Percentiles rank a stretch among this genome's conserved stretches.
phyloP scores from a whole-genome alignment of 2,329 filamentous ascomycete genomes.

The Fusarium chlamydosporum region DNA sequence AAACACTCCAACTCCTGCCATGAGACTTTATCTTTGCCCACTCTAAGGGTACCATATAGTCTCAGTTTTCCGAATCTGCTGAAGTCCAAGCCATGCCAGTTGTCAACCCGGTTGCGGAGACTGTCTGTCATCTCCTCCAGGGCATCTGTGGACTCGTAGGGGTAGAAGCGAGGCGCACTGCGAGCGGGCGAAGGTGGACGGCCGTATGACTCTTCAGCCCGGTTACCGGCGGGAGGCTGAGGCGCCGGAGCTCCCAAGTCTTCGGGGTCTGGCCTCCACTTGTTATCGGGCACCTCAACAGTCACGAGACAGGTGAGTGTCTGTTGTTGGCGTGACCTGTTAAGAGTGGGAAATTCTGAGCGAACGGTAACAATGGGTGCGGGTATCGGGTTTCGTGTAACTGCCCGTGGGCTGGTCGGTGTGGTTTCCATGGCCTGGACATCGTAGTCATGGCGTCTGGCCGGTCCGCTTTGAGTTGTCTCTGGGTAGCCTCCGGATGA shows the following conservation, averaged over 20 bases:
- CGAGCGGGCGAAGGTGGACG: slow-evolving; percentile 72
- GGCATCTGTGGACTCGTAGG: slow-evolving; percentile 81
- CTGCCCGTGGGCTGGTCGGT: slow-evolving; percentile 78
- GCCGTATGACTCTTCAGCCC: slow-evolving; percentile 68
- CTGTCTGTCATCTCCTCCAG: slow-evolving; percentile 89
- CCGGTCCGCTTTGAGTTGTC: slow-evolving; percentile 76
- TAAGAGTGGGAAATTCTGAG: slow-evolving; percentile 96
- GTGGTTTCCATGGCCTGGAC: slow-evolving; percentile 95
- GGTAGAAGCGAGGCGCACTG: slow-evolving; percentile 72
- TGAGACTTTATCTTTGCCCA: slow-evolving; percentile 94
- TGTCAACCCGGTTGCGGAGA: slow-evolving; percentile 89
- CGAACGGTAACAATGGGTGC: slow-evolving; percentile 92
- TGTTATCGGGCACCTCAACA: slow-evolving; percentile 91
- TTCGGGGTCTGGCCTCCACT: slow-evolving; percentile 88
- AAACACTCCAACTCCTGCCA: slow-evolving; percentile 99
- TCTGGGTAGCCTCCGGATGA: slow-evolving; percentile 87
- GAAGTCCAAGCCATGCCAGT: slow-evolving; percentile 98
- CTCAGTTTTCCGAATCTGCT: slow-evolving; percentile 91
- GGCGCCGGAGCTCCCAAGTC: slow-evolving; percentile 74
- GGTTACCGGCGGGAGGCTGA: slow-evolving; percentile 57
- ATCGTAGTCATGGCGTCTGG: slow-evolving; percentile 91
- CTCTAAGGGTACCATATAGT: slow-evolving; percentile 88
- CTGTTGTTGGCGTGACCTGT: slow-evolving; percentile 91
- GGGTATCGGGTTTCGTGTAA: slow-evolving; percentile 88
- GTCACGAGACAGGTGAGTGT: slow-evolving; percentile 94